These are phyloP conservation scores for Zelonia costaricensis DNA, from an alignment of 208 protist genomes.

Conservation along the genomic window DNA sequence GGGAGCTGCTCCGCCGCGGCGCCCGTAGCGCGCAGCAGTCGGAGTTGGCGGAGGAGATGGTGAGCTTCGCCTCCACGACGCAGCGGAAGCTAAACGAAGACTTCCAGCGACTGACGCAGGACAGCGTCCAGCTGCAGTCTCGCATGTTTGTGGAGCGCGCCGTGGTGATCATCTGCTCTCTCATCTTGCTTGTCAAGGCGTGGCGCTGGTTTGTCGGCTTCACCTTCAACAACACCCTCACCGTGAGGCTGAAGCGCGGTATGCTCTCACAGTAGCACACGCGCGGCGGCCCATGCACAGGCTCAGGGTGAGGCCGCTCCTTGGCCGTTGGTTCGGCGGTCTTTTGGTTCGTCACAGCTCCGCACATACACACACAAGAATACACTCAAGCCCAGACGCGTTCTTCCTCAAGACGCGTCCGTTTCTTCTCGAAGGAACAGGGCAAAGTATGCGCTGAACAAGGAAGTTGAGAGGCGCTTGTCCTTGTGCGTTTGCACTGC, in stretches of 20 bases:
- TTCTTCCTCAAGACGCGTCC: no score
- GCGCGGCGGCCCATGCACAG: neutral
- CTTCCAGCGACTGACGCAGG: slow-evolving; percentile 85
- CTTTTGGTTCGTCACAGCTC: no score
- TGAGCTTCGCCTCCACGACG: slow-evolving; percentile 76
- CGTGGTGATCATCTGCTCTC: slow-evolving; percentile 43
- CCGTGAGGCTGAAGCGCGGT: slow-evolving; percentile 63
- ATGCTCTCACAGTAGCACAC: slow-evolving; percentile 47
- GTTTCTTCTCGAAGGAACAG: no score
- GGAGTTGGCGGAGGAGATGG: slow-evolving; percentile 89
- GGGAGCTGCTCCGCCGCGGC: slow-evolving; percentile 85
- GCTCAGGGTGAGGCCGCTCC: no score
- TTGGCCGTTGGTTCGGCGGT: no score
- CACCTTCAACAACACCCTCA: slow-evolving; percentile 75
- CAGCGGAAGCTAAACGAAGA: slow-evolving; percentile 89
- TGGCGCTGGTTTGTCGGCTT: slow-evolving; percentile 72
- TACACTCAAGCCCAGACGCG: no score
- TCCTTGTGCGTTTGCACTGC: no score
- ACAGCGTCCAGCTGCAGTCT: slow-evolving; percentile 79
- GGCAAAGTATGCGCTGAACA: no score
- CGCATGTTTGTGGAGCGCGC: slow-evolving; percentile 77
- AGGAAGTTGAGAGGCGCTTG: no score
- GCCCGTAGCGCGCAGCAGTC: slow-evolving; percentile 88
- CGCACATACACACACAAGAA: no score
- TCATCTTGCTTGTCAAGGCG: slow-evolving; percentile 80